Percentiles rank a stretch among this genome's conserved stretches.
phyloP scores from a whole-genome alignment of 2,329 filamentous ascomycete species.

The Coniochaeta hoffmannii region DNA sequence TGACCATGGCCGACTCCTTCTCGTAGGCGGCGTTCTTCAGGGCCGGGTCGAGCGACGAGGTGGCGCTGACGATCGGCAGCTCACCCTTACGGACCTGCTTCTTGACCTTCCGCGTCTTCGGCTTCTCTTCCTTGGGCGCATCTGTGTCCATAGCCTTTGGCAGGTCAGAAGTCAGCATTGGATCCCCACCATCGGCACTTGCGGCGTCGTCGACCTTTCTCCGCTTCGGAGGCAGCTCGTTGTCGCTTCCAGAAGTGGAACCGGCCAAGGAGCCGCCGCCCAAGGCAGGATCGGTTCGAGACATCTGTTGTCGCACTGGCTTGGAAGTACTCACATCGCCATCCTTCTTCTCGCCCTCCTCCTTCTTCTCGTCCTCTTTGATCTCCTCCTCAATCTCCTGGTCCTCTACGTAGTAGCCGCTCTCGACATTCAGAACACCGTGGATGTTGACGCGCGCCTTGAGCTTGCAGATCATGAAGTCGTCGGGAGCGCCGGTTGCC shows the following conservation, averaged over 20 bases:
- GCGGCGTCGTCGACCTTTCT: conserved; percentile 2
- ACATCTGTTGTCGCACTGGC: conserved; percentile 1
- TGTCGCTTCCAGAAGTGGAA: not conserved
- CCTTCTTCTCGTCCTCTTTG: conserved; percentile 28
- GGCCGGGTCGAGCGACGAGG: conserved; percentile 65
- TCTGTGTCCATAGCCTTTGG: conserved; percentile 80
- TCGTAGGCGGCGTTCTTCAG: conserved; percentile 64
- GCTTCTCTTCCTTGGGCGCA: conserved; percentile 47
- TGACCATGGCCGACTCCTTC: conserved; percentile 84
- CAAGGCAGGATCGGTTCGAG: not conserved
- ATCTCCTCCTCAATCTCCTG: conserved; percentile 79
- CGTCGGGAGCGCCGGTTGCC: conserved; percentile 74
- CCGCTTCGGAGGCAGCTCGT: not conserved
- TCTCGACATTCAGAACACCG: conserved; percentile 93
- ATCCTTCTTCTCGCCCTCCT: conserved; percentile 52
- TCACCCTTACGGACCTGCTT: conserved; percentile 99
- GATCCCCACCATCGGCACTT: conserved; percentile 2
- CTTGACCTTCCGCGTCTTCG: conserved; percentile 94
- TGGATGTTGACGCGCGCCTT: conserved; percentile 96
- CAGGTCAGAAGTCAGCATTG: conserved; percentile 13
- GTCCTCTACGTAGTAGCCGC: conserved; percentile 96
- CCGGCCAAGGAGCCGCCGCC: not conserved
- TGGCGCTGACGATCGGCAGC: conserved; percentile 77
- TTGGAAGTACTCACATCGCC: conserved; percentile 57
- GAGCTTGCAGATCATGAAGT: conserved; percentile 99